phyloP scores from a whole-genome alignment of 176 grass and related monocot species.

The maize (Zea mays) region Zm-B73-REFERENCE-NAM-5.0 NC_050096.1:32810001-32810500 shows the following conservation, averaged over 20 bases:
- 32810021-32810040: constrained; percentile 83
- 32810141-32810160: constrained; percentile 94
- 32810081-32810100: constrained; percentile 92
- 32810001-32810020: constrained; percentile 65
- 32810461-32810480: constrained; percentile 32
- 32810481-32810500: constrained; percentile 15
- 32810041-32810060: constrained; percentile 84
- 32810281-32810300: constrained; percentile 40
- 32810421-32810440: not conserved
- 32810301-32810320: constrained; percentile 24
- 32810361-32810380: constrained; percentile 66
- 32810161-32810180: constrained; percentile 62
- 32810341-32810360: constrained; percentile 62
- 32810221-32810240: constrained; percentile 47
- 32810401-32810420: constrained; percentile 4
- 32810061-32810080: constrained; percentile 87
- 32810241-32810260: constrained; percentile 91
- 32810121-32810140: constrained; percentile 89
- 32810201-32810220: constrained; percentile 57
- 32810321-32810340: constrained; percentile 80
- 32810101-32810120: constrained; percentile 80
- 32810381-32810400: constrained; percentile 87
- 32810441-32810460: not conserved
- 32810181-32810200: constrained; percentile 81
- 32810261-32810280: constrained; percentile 85